Conservation (phyloP, 345 rosid genomes). For the Rhizophora mangle region DNA sequence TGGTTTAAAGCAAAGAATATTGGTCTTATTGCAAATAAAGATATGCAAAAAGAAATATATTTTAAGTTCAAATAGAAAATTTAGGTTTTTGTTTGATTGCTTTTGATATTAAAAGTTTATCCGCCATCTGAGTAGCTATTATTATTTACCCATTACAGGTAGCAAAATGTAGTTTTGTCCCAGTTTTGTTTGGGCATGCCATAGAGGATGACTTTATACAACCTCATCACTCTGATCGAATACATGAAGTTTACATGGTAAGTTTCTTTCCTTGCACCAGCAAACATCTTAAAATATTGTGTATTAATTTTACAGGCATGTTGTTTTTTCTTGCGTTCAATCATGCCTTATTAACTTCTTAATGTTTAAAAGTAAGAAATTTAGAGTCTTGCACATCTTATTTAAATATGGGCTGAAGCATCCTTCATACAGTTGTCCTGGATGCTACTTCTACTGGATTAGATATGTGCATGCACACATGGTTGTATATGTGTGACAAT, state of each 20-base stretch:
- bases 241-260: constrained; percentile 78
- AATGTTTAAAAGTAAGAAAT: no score
- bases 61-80: background rate
- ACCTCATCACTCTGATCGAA: constrained; percentile 86
- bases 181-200: constrained; percentile 94
- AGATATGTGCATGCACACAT: no score
- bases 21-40: background rate
- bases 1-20: background rate
- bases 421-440: constrained; percentile 1
- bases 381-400: no score
- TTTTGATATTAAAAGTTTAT: background rate
- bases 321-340: background rate
- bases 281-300: constrained; percentile 4
- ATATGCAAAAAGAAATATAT: background rate
- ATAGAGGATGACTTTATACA: constrained; percentile 79
- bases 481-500: no score
- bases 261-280: constrained; percentile 18
- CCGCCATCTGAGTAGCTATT: constrained; percentile 3
- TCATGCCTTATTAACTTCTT: no score
- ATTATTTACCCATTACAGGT: constrained; percentile 42
- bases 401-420: no score
- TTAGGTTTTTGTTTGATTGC: background rate
- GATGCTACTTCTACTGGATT: background rate
- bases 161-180: constrained; percentile 80
- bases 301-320: background rate